A percentile compares a stretch with the other conserved stretches of the same genome.
These are phyloP conservation scores for Calycina herbarum DNA, from an alignment of 2,329 filamentous ascomycete species.

Conservation along the genomic window DNA sequence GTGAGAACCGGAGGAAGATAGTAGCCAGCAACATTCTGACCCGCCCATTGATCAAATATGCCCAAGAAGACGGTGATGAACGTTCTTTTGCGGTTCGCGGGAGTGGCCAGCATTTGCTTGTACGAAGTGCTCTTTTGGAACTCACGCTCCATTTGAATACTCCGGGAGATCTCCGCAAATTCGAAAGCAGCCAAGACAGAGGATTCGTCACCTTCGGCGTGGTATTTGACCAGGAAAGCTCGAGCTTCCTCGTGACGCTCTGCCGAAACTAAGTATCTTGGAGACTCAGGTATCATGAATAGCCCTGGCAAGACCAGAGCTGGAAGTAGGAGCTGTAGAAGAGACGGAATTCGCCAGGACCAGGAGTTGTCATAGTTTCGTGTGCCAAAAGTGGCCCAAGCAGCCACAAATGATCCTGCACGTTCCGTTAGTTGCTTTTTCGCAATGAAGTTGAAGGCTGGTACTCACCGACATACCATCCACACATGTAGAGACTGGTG, in stretches of 20 bases:
- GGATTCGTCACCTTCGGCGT: slow-evolving; percentile 46
- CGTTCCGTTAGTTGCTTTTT: slow-evolving; percentile 26
- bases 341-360: slow-evolving; percentile 25
- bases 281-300: slow-evolving; percentile 53
- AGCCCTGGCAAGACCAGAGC: slow-evolving; percentile 42
- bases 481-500: slow-evolving; percentile 27
- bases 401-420: slow-evolving; percentile 41
- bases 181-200: slow-evolving; percentile 29
- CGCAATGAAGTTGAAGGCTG: slow-evolving; percentile 25
- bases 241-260: slow-evolving; percentile 53
- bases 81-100: slow-evolving; percentile 35
- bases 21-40: slow-evolving; percentile 36
- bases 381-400: slow-evolving; percentile 43
- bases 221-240: slow-evolving; percentile 51
- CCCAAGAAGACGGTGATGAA: slow-evolving; percentile 37
- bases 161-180: slow-evolving; percentile 30
- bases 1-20: slow-evolving; percentile 39
- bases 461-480: too few relatives aligned
- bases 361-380: slow-evolving; percentile 41
- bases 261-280: slow-evolving; percentile 50
- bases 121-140: slow-evolving; percentile 19
- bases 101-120: slow-evolving; percentile 30
- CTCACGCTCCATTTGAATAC: slow-evolving; percentile 28
- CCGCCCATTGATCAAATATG: slow-evolving; percentile 37
- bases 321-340: slow-evolving; percentile 46